Evolutionary conservation across 2,329 filamentous ascomycete species (phyloP), one percentile per base, ranked within the genome.

Genomic region (Thermoascus crustaceus): DNA sequence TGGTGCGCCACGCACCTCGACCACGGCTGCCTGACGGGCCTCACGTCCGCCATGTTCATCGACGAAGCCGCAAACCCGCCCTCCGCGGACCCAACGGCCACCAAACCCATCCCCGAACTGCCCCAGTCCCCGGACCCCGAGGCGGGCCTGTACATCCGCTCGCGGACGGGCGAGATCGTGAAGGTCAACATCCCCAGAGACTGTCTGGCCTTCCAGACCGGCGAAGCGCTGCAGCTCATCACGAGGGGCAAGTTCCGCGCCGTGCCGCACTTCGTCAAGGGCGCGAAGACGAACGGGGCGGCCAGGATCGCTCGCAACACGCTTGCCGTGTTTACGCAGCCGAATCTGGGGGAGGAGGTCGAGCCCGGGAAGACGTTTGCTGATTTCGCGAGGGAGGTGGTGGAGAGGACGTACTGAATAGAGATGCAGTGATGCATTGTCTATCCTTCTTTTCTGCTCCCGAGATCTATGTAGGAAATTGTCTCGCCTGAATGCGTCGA

Each of bases 11-110:
- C 66, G 2, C 67, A 71, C 41, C 39, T 91, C 38, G 89, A 96
- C 60, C 87, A 95, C 52, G 87, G 91, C 27, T 96, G 89, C 56
- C 72, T 98, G 20, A 98, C 91, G 0, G 89, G 88, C 9, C 71
- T 98, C 21, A 98, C 91, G 0, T 89, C 83, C 2, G 88, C 89
- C 47, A 94, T 96, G 87, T 96, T 94, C 60, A 73, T 96, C 43
- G 86, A 96, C 54, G 89, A 96, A 64, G 63, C 64, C 1, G 56
- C 55, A 7, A 50, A 66, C 18, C 44, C 45, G 10, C 50, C 53
- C 22, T 44, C 43, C 43, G 49, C 39, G 49, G 64, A 24, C 46
- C 63, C 26, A 54, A 65, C 50, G 32, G 48, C 46, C 43, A 45
- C 24, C 53, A 42, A 20, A 9, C 43, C 46, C 10, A 71, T 94